Evolutionary conservation across 2,329 filamentous ascomycete species (phyloP).

Genomic region (Dactylonectria estremocensis): DNA sequence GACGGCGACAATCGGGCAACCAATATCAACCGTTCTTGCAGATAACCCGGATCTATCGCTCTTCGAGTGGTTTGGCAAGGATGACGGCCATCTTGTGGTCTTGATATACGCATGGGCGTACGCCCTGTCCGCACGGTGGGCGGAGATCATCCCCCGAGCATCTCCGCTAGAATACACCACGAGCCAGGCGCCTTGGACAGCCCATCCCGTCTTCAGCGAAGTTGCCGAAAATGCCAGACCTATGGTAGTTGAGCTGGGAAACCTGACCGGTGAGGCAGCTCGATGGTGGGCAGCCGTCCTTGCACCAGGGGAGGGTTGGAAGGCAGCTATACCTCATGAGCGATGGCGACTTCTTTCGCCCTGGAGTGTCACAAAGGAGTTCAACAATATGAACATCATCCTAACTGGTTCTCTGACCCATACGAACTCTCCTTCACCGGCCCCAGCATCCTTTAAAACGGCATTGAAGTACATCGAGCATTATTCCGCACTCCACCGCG

Average conservation of each 20-base stretch:
- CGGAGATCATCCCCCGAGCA: conserved; percentile 17
- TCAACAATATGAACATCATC: not conserved
- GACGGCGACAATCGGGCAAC: not conserved
- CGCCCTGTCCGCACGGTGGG: conserved; percentile 27
- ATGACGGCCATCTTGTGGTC: conserved; percentile 24
- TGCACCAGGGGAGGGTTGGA: conserved; percentile 31
- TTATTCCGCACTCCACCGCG: conserved; percentile 11
- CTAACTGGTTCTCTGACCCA: not conserved
- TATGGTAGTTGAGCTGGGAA: conserved; percentile 16
- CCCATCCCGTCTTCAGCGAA: not conserved
- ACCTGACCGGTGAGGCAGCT: conserved; percentile 5
- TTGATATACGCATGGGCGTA: conserved; percentile 32
- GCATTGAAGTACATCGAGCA: conserved; percentile 19
- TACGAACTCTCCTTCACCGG: not conserved
- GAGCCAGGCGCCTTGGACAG: conserved; percentile 11
- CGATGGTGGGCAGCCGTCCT: conserved; percentile 33
- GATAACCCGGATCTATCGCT: conserved; percentile 8
- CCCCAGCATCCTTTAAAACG: not conserved
- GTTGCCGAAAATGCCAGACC: not conserved
- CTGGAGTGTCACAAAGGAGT: conserved; percentile 26
- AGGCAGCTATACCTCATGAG: conserved; percentile 21
- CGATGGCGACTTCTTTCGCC: conserved; percentile 24
- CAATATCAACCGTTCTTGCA: conserved; percentile 10
- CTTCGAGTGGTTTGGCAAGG: conserved; percentile 14
- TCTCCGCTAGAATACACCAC: conserved; percentile 27